phyloP scores from a whole-genome alignment of 108 stramenopile genomes.

The Epithemia pelagica region DNA sequence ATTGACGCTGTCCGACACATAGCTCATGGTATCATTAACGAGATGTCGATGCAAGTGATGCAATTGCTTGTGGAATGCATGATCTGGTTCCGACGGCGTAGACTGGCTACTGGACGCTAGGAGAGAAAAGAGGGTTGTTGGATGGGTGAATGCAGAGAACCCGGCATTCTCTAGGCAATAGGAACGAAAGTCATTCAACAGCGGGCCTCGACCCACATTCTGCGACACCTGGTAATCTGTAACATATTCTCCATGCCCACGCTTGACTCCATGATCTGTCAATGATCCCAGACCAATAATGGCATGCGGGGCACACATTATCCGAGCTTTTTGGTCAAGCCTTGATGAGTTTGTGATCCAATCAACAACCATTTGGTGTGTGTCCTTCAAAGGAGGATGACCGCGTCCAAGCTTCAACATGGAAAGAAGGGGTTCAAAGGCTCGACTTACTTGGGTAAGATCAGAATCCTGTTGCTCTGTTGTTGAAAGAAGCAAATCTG shows the following conservation, averaged over 20 bases:
- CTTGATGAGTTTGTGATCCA: neutral
- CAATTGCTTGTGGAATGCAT: neutral
- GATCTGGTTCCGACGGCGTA: neutral
- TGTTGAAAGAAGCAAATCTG: constrained; percentile 30
- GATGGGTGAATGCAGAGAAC: neutral
- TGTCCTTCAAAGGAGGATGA: constrained; percentile 8
- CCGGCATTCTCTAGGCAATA: constrained; percentile 47
- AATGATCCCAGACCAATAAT: constrained; percentile 40
- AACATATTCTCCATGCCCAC: constrained; percentile 50
- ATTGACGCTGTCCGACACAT: neutral
- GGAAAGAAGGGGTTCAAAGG: constrained; percentile 26
- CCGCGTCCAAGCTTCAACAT: constrained; percentile 17
- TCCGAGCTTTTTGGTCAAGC: neutral
- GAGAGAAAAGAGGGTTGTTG: neutral
- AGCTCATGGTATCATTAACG: neutral
- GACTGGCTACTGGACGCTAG: neutral
- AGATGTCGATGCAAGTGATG: neutral
- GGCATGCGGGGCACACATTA: constrained; percentile 31
- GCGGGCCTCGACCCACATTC: constrained; percentile 46
- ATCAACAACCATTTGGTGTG: neutral
- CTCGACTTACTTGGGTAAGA: constrained; percentile 29
- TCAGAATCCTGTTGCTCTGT: constrained; percentile 15
- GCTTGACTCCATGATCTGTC: constrained; percentile 45
- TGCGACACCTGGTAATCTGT: constrained; percentile 39
- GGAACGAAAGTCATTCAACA: constrained; percentile 46